phyloP scores from a whole-genome alignment of 176 grass and related monocot genomes.

The Avena eriantha region DNA sequence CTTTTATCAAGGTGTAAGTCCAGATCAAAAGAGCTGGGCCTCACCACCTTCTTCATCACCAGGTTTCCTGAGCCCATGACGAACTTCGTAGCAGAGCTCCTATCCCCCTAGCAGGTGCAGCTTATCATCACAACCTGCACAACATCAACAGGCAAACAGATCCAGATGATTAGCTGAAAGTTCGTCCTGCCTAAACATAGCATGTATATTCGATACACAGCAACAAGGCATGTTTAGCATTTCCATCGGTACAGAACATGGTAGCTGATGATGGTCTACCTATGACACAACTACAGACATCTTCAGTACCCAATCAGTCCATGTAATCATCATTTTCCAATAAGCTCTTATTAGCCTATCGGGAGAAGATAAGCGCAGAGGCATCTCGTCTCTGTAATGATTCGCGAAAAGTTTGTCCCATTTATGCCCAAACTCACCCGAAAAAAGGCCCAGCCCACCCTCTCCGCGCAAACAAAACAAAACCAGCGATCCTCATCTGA shows the following conservation, averaged over 20 bases:
- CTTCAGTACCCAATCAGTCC: conserved; percentile 21
- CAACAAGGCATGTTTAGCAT: background rate
- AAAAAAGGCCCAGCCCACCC: background rate
- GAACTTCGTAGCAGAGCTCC: background rate
- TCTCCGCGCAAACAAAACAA: background rate
- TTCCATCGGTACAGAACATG: background rate
- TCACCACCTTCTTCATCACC: conserved; percentile 53
- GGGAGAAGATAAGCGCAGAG: background rate
- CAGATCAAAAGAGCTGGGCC: conserved; percentile 55
- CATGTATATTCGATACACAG: background rate
- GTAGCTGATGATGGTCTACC: background rate
- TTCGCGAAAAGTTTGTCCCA: background rate
- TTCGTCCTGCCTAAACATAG: background rate
- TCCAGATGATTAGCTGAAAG: background rate
- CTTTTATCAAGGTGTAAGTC: conserved; percentile 63
- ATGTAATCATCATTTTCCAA: conserved; percentile 12
- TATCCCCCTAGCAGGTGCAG: background rate
- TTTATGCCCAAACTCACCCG: background rate
- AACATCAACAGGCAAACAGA: conserved; percentile 25
- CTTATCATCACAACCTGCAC: conserved; percentile 51
- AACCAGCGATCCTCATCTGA: background rate
- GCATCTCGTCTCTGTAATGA: background rate
- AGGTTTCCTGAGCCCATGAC: conserved; percentile 58
- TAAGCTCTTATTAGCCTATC: conserved; percentile 1
- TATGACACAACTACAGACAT: background rate